phyloP scores from a whole-genome alignment of 2,329 filamentous ascomycete genomes.

The Periglandula ipomoeae region DNA sequence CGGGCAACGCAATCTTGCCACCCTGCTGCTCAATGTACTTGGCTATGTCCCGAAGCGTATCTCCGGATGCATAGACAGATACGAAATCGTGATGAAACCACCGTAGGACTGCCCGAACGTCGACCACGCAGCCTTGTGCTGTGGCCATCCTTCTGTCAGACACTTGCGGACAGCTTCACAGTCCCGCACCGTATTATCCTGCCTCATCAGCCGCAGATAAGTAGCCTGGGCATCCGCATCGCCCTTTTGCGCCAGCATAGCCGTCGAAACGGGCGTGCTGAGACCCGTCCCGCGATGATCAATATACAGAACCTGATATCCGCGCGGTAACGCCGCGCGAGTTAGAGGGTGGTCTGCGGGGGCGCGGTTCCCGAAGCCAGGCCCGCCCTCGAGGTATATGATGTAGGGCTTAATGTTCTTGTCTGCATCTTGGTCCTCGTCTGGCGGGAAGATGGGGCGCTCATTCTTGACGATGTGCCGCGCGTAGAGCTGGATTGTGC shows the following conservation, averaged over 20 bases:
- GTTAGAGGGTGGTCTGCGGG: slow-evolving; percentile 68
- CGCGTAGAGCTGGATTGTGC: slow-evolving; percentile 66
- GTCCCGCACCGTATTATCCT: slow-evolving; percentile 83
- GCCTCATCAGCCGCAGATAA: slow-evolving; percentile 77
- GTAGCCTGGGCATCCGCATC: slow-evolving; percentile 56
- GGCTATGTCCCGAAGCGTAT: slow-evolving; percentile 57
- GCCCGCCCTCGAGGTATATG: slow-evolving; percentile 78
- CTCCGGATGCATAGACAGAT: slow-evolving; percentile 72
- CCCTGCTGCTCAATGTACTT: slow-evolving; percentile 48
- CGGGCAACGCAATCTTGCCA: slow-evolving; percentile 51
- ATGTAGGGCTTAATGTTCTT: slow-evolving; percentile 42
- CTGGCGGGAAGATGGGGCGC: slow-evolving; percentile 42
- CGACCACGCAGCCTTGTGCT: slow-evolving; percentile 69
- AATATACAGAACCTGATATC: slow-evolving; percentile 79
- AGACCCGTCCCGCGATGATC: slow-evolving; percentile 87
- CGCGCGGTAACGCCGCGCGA: slow-evolving; percentile 61
- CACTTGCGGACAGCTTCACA: slow-evolving; percentile 75
- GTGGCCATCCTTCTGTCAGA: slow-evolving; percentile 60
- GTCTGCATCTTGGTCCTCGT: slow-evolving; percentile 13
- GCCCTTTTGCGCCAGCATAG: slow-evolving; percentile 45
- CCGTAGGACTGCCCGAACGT: slow-evolving; percentile 89
- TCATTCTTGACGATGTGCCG: slow-evolving; percentile 63
- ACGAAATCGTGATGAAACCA: slow-evolving; percentile 76
- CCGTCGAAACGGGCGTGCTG: slow-evolving; percentile 69
- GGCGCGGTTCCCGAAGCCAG: slow-evolving; percentile 65